Conservation (phyloP, 2,329 filamentous ascomycete genomes). For the Byssochlamys sp. region DNA sequence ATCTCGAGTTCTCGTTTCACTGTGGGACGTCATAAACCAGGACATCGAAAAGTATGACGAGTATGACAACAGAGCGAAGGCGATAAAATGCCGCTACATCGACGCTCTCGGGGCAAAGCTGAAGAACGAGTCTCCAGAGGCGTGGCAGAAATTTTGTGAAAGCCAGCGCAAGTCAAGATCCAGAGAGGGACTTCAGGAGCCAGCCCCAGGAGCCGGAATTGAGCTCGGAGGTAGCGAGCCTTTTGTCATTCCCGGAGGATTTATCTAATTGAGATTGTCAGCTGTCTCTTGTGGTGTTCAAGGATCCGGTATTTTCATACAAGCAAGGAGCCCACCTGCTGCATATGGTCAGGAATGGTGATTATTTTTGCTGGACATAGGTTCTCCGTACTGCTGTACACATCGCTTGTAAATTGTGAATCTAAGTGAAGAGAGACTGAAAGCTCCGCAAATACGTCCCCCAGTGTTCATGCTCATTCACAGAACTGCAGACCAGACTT, state of each 20-base stretch:
- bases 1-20: constrained; percentile 7
- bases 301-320: too few species aligned
- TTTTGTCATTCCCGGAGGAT: neutral
- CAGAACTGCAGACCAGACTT: too few species aligned
- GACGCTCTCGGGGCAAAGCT: constrained; percentile 6
- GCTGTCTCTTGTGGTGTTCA: neutral
- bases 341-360: too few species aligned
- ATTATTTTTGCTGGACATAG: too few species aligned
- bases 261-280: neutral
- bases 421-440: too few species aligned
- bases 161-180: neutral
- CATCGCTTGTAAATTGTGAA: too few species aligned
- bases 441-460: too few species aligned
- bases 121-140: constrained; percentile 2
- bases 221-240: neutral
- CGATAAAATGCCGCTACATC: constrained; percentile 10
- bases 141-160: constrained; percentile 7
- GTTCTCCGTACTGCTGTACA: too few species aligned
- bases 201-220: neutral
- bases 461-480: too few species aligned
- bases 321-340: too few species aligned
- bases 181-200: neutral
- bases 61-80: constrained; percentile 8
- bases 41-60: constrained; percentile 12
- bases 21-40: constrained; percentile 13